phyloP scores from a whole-genome alignment of 108 stramenopile genomes.

The Nitzschia inconspicua region DNA sequence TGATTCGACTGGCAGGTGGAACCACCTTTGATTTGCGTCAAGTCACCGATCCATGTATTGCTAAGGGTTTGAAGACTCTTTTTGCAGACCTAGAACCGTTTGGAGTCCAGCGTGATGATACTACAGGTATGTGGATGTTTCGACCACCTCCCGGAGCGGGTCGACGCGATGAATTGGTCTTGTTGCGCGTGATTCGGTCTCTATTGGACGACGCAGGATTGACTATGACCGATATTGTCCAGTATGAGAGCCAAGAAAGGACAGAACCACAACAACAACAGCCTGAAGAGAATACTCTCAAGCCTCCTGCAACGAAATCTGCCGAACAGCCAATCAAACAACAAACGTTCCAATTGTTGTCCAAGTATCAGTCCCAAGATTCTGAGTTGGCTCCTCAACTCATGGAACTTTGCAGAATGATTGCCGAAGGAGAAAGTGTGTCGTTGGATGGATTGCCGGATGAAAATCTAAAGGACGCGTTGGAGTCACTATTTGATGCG shows the following conservation, averaged over 20 bases:
- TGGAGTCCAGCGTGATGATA: conserved; percentile 23
- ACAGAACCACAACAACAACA: conserved; percentile 8
- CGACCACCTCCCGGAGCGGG: conserved; percentile 13
- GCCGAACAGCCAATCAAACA: conserved; percentile 32
- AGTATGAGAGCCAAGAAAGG: conserved; percentile 22
- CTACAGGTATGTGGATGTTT: conserved; percentile 32
- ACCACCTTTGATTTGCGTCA: conserved; percentile 41
- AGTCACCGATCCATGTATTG: conserved; percentile 25
- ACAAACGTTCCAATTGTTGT: conserved; percentile 42
- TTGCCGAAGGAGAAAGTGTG: conserved; percentile 66
- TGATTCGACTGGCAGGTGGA: conserved; percentile 52
- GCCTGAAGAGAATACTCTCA: conserved; percentile 6
- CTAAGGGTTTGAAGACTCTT: conserved; percentile 17
- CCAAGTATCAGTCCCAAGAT: conserved; percentile 39
- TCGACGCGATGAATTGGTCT: conserved; percentile 28
- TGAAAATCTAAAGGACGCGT: conserved; percentile 42
- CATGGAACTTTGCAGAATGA: conserved; percentile 48
- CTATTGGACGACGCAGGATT: conserved; percentile 66
- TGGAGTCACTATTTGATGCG: conserved; percentile 54
- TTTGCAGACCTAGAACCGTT: conserved; percentile 21
- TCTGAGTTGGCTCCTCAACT: conserved; percentile 38
- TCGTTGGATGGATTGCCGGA: conserved; percentile 73
- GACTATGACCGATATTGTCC: conserved; percentile 49
- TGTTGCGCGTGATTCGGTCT: conserved; percentile 42
- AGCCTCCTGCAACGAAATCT: background rate